Evolutionary conservation across 768 basidiomycete genomes (phyloP).

Genomic region (Leccinum aurantiacum): DNA sequence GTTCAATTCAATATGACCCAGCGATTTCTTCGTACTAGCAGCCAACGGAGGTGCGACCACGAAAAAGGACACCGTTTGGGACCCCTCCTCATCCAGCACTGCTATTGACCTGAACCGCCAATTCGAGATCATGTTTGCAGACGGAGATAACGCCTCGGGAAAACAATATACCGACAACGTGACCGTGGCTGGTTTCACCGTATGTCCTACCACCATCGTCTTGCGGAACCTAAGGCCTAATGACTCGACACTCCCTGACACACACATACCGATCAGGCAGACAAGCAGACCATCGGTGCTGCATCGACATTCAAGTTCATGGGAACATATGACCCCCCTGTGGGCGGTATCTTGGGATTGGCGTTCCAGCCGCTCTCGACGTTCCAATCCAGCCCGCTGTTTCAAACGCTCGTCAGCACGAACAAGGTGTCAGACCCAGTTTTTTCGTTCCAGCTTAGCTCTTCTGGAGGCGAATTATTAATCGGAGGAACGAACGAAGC

Average conservation of each 20-base stretch:
- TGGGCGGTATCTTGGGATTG: no score
- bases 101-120: not conserved
- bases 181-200: not conserved
- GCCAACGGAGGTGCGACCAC: not conserved
- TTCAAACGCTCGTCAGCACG: no score
- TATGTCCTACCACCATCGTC: not conserved
- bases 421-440: no score
- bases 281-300: slow-evolving; percentile 9
- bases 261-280: not conserved
- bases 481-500: no score
- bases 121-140: not conserved
- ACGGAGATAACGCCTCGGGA: not conserved
- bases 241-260: not conserved
- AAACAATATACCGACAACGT: not conserved
- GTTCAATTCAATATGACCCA: not conserved
- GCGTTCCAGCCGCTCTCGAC: no score
- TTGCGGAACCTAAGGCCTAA: not conserved
- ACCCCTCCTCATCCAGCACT: not conserved
- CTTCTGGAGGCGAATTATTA: no score
- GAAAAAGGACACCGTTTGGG: not conserved
- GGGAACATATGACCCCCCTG: no score
- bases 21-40: not conserved
- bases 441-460: no score
- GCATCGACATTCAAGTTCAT: no score
- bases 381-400: no score